A percentile compares a stretch with the other conserved stretches of the same genome.
Evolutionary conservation across 768 basidiomycete species (phyloP).

Genomic region (Sarcomyxa edulis): DNA sequence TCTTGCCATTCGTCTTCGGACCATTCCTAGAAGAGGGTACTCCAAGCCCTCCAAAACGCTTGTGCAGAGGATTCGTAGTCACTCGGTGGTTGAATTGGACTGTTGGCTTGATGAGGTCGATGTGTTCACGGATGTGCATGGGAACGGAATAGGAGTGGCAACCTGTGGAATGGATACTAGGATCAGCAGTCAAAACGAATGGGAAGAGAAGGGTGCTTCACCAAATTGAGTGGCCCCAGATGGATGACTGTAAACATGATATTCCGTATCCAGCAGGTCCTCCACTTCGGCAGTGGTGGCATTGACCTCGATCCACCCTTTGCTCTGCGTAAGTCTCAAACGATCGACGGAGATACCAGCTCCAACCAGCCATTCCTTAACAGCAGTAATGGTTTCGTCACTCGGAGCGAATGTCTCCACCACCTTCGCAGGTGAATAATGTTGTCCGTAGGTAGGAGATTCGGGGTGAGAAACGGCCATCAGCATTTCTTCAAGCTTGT

Average conservation of each 20-base stretch:
- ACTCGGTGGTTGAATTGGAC: constrained; percentile 21
- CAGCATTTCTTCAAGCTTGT: constrained; percentile 22
- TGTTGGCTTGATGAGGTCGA: constrained; percentile 31
- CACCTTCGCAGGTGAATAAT: constrained; percentile 26
- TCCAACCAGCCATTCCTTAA: constrained; percentile 23
- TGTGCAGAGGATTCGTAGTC: background rate
- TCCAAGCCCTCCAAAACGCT: background rate
- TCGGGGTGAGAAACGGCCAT: constrained; percentile 28
- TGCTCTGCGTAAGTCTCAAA: constrained; percentile 15
- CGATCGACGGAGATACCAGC: constrained; percentile 19
- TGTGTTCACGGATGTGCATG: constrained; percentile 17
- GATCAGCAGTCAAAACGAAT: background rate
- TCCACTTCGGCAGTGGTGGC: constrained; percentile 26
- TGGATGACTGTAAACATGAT: constrained; percentile 25
- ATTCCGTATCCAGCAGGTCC: constrained; percentile 22
- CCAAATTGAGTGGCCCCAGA: constrained; percentile 24
- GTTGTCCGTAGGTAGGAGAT: constrained; percentile 27
- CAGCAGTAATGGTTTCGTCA: constrained; percentile 17
- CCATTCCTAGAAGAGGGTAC: background rate
- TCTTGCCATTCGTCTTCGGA: constrained; percentile 2
- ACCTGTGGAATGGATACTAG: constrained; percentile 9
- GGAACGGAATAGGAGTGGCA: constrained; percentile 29
- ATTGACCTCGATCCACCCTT: constrained; percentile 26
- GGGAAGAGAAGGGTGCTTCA: constrained; percentile 9
- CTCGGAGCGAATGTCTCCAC: constrained; percentile 24